phyloP scores from a whole-genome alignment of 202 grass and related monocot species.

The Hordeum pubiflorum region DNA sequence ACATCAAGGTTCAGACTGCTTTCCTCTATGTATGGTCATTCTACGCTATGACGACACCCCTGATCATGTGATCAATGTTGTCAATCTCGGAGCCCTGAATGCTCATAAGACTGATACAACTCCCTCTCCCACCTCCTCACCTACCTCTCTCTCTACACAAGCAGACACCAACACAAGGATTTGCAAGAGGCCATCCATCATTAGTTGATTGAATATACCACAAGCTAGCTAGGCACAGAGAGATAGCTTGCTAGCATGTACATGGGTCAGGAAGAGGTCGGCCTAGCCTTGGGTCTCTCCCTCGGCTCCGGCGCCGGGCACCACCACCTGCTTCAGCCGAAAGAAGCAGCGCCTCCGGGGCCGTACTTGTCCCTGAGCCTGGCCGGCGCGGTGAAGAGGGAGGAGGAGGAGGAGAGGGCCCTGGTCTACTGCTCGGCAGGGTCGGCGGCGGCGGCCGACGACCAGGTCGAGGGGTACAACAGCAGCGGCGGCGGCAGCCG shows the following conservation, averaged over 20 bases:
- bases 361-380: conserved; percentile 34
- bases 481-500: not conserved
- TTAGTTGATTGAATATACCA: not conserved
- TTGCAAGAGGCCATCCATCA: not conserved
- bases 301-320: conserved; percentile 15
- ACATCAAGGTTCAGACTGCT: too few relatives aligned
- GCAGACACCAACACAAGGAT: not conserved
- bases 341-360: not conserved
- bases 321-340: not conserved
- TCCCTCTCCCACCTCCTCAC: not conserved
- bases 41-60: too few relatives aligned
- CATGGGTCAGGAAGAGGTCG: conserved; percentile 37
- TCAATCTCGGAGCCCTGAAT: too few relatives aligned
- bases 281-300: conserved; percentile 38
- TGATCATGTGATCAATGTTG: too few relatives aligned
- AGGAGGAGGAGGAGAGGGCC: conserved; percentile 24
- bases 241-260: not conserved
- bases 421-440: conserved; percentile 16
- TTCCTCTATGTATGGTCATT: too few relatives aligned
- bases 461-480: conserved; percentile 38
- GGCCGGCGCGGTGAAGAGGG: conserved; percentile 39
- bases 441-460: conserved; percentile 9
- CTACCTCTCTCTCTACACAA: not conserved
- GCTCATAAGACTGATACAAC: too few relatives aligned
- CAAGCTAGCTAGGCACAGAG: not conserved